Base-by-base conservation (phyloP, 495 filamentous ascomycete species). In the Aeminium ludgeri region DNA sequence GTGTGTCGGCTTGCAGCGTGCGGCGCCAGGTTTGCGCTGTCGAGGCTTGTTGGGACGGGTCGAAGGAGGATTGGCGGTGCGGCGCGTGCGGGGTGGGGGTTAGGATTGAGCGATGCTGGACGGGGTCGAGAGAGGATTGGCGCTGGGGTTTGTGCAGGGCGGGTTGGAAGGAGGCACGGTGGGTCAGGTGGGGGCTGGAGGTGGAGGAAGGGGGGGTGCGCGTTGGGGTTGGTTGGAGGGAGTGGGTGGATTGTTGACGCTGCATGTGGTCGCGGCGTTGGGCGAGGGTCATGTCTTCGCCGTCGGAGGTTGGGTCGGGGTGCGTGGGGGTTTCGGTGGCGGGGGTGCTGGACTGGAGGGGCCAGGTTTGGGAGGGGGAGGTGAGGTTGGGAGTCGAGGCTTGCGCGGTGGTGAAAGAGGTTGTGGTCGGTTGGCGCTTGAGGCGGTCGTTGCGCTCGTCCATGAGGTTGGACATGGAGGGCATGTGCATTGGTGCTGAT, bases 261-360 rank as follows among this genome's bases (percentile, higher is more conserved):
- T 71, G 67, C 4, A 73, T 60, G 41, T 69, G 46, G 20, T 60
- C 54, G 32, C 61, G 73, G 37, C 82, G 79, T 44, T 76, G 70
- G 16, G 78, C 77, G 13, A 92, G 76, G 0, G 82, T 75, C 44
- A 87, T 67, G 53, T 86, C 70, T 40, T 89, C 85, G 30, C 59
- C 63, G 34, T 70, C 68, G 13, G 43, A 39, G 10, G 40, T 46
- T 10, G 39, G 31, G 29, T 48, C 45, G 20, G 20, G 16, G 27
- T 42, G 41, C 4, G 29, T 10, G 1, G 11, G 27, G 16, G 15
- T 34, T 33, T 27, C 45, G 40, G 2, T 29, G 15, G 2, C 38
- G 42, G 3, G 42, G 36, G 0, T 38, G 25, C 15, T 50, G 39
- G 18, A 34, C 45, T 25, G 45, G 41, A 10, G 27, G 18, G 15